Conservation (phyloP, 2,329 filamentous ascomycete species). For the Periglandula ipomoeae region DNA sequence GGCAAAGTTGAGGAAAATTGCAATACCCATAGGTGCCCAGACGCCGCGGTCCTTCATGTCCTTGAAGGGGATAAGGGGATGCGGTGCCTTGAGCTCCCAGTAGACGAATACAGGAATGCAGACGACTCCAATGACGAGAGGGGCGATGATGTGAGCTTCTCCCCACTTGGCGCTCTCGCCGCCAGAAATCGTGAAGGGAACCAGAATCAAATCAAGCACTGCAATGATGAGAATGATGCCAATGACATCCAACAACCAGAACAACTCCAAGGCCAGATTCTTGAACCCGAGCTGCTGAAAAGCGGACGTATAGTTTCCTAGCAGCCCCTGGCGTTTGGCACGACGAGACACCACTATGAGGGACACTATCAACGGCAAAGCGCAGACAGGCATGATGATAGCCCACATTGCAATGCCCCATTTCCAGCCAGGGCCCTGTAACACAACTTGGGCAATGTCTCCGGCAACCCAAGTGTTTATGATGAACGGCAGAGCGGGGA, state of each 20-base stretch:
- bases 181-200: constrained; percentile 51
- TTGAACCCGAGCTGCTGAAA: constrained; percentile 27
- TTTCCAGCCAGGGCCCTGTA: constrained; percentile 34
- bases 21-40: constrained; percentile 35
- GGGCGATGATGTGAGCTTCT: constrained; percentile 40
- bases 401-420: constrained; percentile 62
- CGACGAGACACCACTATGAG: constrained; percentile 48
- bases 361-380: constrained; percentile 48
- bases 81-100: constrained; percentile 49
- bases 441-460: constrained; percentile 44
- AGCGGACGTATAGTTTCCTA: constrained; percentile 18
- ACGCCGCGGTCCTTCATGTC: constrained; percentile 41
- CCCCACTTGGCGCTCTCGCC: constrained; percentile 36
- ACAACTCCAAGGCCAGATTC: constrained; percentile 34
- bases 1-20: constrained; percentile 29
- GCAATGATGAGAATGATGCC: constrained; percentile 47
- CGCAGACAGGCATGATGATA: constrained; percentile 53
- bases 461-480: constrained; percentile 56
- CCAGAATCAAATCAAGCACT: constrained; percentile 50
- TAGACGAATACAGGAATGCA: constrained; percentile 46
- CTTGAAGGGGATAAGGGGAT: constrained; percentile 46
- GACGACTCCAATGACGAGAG: constrained; percentile 48
- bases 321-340: constrained; percentile 41
- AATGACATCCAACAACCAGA: constrained; percentile 46
- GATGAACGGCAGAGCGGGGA: constrained; percentile 52